Base-by-base conservation (phyloP, 2,329 filamentous ascomycete species). In the Aspergillus sclerotialis region DNA sequence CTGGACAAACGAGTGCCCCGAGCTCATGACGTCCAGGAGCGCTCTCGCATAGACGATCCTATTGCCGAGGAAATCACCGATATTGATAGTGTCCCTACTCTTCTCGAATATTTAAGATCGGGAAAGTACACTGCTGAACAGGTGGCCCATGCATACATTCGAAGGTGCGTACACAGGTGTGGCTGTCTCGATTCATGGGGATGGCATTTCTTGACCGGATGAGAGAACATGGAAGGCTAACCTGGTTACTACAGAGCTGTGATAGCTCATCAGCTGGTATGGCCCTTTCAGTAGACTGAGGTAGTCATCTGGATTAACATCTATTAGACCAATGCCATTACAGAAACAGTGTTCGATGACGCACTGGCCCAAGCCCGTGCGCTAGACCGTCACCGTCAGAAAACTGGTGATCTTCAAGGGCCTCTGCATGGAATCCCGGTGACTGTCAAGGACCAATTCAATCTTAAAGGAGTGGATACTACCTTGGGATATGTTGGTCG, bases 391-490 rank as follows among this genome's bases (percentile, higher is more conserved):
- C 36, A 49, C 3, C 60, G 50, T 17, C 37, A 40, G 17, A 35
- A 38, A 17, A 52, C 49, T 1, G 63, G 63, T 4, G 61, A 64
- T 44, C 44, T 65, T 10, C 63, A 72, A 45, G 72, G 73, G 3
- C 62, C 69, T 13, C 44, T 72, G 8, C 74, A 75, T 50, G 75
- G 72, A 0, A 52, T 78, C 3, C 73, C 73, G 0, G 63, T 78
- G 35, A 70, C 65, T 5, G 45, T 78, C 9, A 81, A 81, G 49
- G 78, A 81, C 33, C 74, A 76, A 10, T 81, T 80, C 53, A 70
- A 79, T 15, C 61, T 82, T 27, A 70, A 70, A 38, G 76, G 73
- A 2, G 52, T 68, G 3, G 73, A 80, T 34, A 69, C 70, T 0
- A 78, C 77, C 0, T 55, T 80, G 3, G 77, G 77, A 5, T 80